phyloP scores from a whole-genome alignment of 768 basidiomycete genomes.

The Rhizopogon vinicolor region DNA sequence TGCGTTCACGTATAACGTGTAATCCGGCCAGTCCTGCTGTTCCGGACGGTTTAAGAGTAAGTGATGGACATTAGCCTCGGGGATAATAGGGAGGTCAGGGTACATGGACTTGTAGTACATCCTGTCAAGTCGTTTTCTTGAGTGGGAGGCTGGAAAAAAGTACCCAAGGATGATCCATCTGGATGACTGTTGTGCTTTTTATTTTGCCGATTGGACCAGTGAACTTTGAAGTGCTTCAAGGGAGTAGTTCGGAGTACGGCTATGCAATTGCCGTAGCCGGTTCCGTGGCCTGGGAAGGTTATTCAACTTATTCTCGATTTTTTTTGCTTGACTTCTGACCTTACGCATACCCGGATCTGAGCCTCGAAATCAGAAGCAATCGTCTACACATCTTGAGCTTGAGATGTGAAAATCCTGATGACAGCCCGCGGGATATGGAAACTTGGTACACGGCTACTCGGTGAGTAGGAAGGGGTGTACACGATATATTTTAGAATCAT shows the following conservation, averaged over 20 bases:
- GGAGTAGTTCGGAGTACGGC: neutral
- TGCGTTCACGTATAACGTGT: conserved; percentile 51
- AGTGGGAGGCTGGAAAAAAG: neutral
- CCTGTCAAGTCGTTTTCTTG: neutral
- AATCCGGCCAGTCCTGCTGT: conserved; percentile 52
- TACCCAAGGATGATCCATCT: neutral
- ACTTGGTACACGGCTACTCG: too few species aligned
- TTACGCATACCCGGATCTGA: too few species aligned
- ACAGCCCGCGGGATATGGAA: too few species aligned
- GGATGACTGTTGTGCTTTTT: neutral
- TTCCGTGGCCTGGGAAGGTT: too few species aligned
- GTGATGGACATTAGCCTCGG: conserved; percentile 52
- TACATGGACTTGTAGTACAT: conserved; percentile 60
- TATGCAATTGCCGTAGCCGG: neutral
- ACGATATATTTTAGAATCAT: too few species aligned
- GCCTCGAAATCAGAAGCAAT: neutral
- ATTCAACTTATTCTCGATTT: too few species aligned
- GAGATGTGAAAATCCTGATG: neutral
- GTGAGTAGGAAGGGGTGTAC: too few species aligned
- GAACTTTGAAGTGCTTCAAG: neutral
- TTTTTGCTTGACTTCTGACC: too few species aligned
- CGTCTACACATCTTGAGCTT: neutral
- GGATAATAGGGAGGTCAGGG: conserved; percentile 44
- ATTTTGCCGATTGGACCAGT: neutral
- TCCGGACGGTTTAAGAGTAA: conserved; percentile 51